Evolutionary conservation across 148 eudicot species (phyloP), one percentile per base, ranked within the genome.

Genomic region (Rhododendron ferrugineum): DNA sequence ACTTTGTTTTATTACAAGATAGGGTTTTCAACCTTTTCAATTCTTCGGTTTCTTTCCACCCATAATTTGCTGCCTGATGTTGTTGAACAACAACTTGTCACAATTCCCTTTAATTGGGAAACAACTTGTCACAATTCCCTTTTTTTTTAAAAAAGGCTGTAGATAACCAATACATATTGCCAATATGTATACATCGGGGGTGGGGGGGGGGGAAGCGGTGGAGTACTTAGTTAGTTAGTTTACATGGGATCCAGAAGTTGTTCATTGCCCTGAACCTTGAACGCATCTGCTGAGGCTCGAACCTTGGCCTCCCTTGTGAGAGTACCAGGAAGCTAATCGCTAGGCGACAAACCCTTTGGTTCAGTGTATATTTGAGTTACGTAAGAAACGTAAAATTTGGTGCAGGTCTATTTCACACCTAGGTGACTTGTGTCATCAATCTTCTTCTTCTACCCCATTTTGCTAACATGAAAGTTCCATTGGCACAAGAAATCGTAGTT

Each of bases 51-150:
- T 80, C 83, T 54, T 34, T 20, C 83, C 66, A 54, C 46, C 68
- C 37, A 52, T 28, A 80, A 20, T 54, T 80, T 52, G 83, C 40
- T 11, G 82, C 82, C 82, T 80, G 66, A 49, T 32, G 82, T 80
- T 15, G 42, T 26, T 79, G 60, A 50, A 50, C 60, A 22, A 47
- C 18, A 50, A 52, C 10, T n/a, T n/a, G 32, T 47, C 78, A 34
- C 23, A 36, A 2, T 34, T 73, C 28, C 50, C 13, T 78, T 47
- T 66, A 11, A 66, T 26, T 66, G 32, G 15, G 72, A 66, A 26
- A 26, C 14, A 26, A 66, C 72, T 66, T n/a, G 32, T 47, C 78
- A 34, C 23, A 36, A 2, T 34, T 73, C 28, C 50, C 13, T 78
- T 47, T 28, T 79, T 11, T 13, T 49, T 49, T 0, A 44, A 46